Evolutionary conservation across 2,329 filamentous ascomycete genomes (phyloP), one percentile per base, ranked within the genome.

Genomic region (Aspergillus sp.): DNA sequence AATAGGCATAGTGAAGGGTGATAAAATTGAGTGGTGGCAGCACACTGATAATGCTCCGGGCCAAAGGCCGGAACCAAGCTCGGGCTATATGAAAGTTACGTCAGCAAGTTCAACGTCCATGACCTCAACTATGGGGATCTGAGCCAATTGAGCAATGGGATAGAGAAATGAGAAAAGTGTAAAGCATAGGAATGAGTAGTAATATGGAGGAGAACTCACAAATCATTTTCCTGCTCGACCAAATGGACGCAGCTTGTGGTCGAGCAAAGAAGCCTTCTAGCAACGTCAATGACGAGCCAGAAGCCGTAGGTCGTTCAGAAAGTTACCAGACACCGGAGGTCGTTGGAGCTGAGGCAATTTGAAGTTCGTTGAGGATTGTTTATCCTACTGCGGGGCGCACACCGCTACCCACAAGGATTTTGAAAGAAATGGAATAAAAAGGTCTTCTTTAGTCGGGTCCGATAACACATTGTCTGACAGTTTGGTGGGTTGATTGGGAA

Each of bases 1-100:
- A 89, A 69, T 88, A 89, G 47, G 77, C 65, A 69, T 88, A 87
- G 64, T 89, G 86, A 5, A 88, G 61, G 2, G 81, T 83, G 60
- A 86, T 80, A 65, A 82, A 87, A 59, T 85, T 85, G 54, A 83
- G 66, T 13, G 67, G 69, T 11, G 69, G 70, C 3, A 71, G 59
- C 2, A 68, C 49, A 26, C 59, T 60, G 44, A 60, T 59, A 11
- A 69, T 54, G 42, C 55, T 55, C 17, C 58, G 60, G 45, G 60
- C 55, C n/a, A 63, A 45, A 13, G 60, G 46, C 43, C 53, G 57
- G 48, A 51, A 51, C 59, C 55, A 62, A 24, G 51, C 52, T 47
- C 51, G 56, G 42, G 55, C 65, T 67, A 50, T 45, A 38, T 40
- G 6, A 32, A 22, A n/a, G 14, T 6, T 3, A n/a, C 9, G 9